Base-by-base conservation (phyloP, 305 asterid genomes). In the Petunia hybrid region DNA sequence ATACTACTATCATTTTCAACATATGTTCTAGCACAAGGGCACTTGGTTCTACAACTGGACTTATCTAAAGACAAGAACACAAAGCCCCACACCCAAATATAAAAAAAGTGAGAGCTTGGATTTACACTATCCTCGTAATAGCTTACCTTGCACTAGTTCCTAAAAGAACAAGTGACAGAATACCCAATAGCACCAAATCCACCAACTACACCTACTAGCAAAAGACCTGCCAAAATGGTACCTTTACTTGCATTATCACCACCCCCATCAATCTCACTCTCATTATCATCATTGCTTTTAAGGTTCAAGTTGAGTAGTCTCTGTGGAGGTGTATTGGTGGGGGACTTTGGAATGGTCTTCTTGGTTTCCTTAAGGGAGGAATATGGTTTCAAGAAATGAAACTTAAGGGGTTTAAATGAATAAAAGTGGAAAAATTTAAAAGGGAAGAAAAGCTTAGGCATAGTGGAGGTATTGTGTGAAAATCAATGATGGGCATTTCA, bases 131-230 rank as follows among this genome's bases (percentile, higher is more conserved):
- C 56, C 8, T 10, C 13, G 4, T 9, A 48, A 13, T 8, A 48
- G 14, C 10, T 48, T 48, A 48, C 3, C 0, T 8, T 22, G 22
- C 3, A 91, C 43, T 4, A 48, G 22, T 48, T 48, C 4, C 36
- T 6, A 5, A 59, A 59, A 56, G 6, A 8, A 59, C 10, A 59
- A 59, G 63, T 59, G 62, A 57, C 4, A 57, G 35, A 57, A 82
- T 91, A 94, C 16, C 98, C 97, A 82, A 87, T 89, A 38, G 89
- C 45, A 41, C 97, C 98, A 76, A 91, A 91, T 2, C 98, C 97
- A 67, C 98, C 98, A 85, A 93, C 91, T 65, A 91, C 87, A 62
- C 97, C 97, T 10, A 94, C 80, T 80, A 94, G 92, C 89, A 94
- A 80, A 86, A 94, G 87, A 36, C 95, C 97, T 9, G 98, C 97